Evolutionary conservation across 495 filamentous ascomycete species (phyloP), one percentile per base, ranked within the genome.

Genomic region (Aspergillus campestris): DNA sequence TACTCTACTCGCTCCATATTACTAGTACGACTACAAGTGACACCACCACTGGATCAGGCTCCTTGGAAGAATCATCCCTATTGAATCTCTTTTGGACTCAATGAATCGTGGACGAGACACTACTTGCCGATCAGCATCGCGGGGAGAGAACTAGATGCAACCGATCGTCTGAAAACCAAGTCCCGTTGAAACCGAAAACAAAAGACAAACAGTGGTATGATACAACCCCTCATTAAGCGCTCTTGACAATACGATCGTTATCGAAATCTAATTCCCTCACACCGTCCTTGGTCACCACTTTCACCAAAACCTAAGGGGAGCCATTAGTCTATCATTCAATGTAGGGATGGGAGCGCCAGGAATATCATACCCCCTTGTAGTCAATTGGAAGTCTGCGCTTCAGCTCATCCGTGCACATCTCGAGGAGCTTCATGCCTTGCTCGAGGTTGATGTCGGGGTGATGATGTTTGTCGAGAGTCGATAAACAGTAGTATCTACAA

Each of bases 401-500:
- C 59, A 95, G 74, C 75, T 98, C 92, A 61, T 97, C 89, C 53
- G 87, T 88, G 67, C 92, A 98, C 83, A 96, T 86, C 53, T 76
- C 78, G 51, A 98, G 73, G 36, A 98, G 78, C 72, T 95, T 87
- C 62, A 94, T 73, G 37, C 92, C 92, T 66, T 90, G 78, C 39
- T 88, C 89, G 15, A 91, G 77, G 42, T 73, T 68, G 64, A 97
- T 96, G 61, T 96, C 80, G 31, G 92, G 91, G 51, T 97, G 86
- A 61, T 98, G 92, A 56, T 97, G 92, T 70, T 98, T 98, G 70
- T 98, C 92, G 13, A 98, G 79, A 49, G 94, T 90, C 3, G 88
- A 94, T 35, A 97, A 75, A 64, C 89, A 95, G 74, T 95, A 95
- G 70, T 94, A 94, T 72, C 79, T 80, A 48, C 12, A 38, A 24